phyloP scores from a whole-genome alignment of 345 rosid species.

The Pistacia atlantica region DNA sequence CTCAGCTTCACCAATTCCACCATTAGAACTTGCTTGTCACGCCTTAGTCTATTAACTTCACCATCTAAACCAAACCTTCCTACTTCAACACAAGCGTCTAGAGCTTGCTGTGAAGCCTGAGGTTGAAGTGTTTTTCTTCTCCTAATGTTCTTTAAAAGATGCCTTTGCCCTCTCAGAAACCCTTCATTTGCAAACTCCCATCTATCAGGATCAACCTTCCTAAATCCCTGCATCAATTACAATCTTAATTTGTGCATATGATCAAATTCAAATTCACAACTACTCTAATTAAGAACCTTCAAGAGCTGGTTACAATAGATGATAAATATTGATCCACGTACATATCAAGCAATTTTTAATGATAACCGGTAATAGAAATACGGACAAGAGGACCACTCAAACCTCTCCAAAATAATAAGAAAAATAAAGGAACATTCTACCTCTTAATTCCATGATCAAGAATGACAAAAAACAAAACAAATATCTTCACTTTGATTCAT shows the following conservation, averaged over 20 bases:
- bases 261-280: constrained; percentile 14
- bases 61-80: constrained; percentile 65
- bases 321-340: not conserved
- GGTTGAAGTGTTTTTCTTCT: constrained; percentile 51
- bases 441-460: not conserved
- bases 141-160: constrained; percentile 61
- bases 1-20: constrained; percentile 64
- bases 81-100: constrained; percentile 67
- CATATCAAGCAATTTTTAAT: not conserved
- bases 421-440: not conserved
- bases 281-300: constrained; percentile 6
- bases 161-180: constrained; percentile 71
- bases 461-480: not conserved
- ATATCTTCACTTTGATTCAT: too few relatives aligned
- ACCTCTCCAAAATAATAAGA: constrained; percentile 1
- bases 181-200: constrained; percentile 91
- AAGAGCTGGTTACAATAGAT: not conserved
- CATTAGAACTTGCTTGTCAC: constrained; percentile 69
- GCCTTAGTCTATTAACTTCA: constrained; percentile 53
- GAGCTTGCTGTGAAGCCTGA: constrained; percentile 42
- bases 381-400: not conserved
- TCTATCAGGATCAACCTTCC: constrained; percentile 90
- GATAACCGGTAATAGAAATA: not conserved
- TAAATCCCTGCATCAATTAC: constrained; percentile 75
- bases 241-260: constrained; percentile 13